A percentile compares a stretch with the other conserved stretches of the same genome.
Conservation (phyloP, 352 stramenopile genomes). For the Pythium aquatile region DNA sequence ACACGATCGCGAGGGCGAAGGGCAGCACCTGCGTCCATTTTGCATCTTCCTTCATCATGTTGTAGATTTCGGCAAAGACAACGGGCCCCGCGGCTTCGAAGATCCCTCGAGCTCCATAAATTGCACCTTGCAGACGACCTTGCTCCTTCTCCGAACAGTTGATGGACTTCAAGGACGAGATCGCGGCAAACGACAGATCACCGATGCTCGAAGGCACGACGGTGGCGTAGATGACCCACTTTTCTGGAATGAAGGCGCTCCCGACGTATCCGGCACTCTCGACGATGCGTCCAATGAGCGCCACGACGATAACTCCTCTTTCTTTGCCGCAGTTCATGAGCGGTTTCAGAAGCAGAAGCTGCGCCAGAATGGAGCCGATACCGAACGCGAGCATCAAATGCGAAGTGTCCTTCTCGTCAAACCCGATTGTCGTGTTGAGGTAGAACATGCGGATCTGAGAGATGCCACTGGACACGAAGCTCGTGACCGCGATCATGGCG, state of each 20-base stretch:
- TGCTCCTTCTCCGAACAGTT: conserved; percentile 71
- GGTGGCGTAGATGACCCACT: conserved; percentile 59
- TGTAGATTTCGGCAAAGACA: conserved; percentile 57
- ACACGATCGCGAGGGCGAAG: conserved; percentile 48
- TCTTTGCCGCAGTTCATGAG: conserved; percentile 57
- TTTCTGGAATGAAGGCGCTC: conserved; percentile 52
- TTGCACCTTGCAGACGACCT: conserved; percentile 70
- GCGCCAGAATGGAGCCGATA: conserved; percentile 51
- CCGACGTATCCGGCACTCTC: conserved; percentile 39
- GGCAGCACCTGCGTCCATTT: conserved; percentile 50
- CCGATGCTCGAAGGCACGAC: conserved; percentile 44
- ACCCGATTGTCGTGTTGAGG: conserved; percentile 72
- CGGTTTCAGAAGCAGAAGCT: conserved; percentile 56
- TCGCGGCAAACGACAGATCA: conserved; percentile 69
- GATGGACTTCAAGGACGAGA: conserved; percentile 62
- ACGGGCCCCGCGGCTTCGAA: conserved; percentile 63
- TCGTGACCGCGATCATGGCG: conserved; percentile 63
- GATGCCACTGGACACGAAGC: conserved; percentile 56
- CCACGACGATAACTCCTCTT: conserved; percentile 68
- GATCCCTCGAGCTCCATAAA: conserved; percentile 66
- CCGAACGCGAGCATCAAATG: conserved; percentile 63
- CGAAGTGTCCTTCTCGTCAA: conserved; percentile 64
- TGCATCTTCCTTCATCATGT: conserved; percentile 42
- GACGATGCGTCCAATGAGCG: conserved; percentile 42
- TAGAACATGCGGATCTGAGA: conserved; percentile 71